A percentile compares a stretch with the other conserved stretches of the same genome.
Evolutionary conservation across 768 basidiomycete species (phyloP).

Genomic region (Suillus plorans): DNA sequence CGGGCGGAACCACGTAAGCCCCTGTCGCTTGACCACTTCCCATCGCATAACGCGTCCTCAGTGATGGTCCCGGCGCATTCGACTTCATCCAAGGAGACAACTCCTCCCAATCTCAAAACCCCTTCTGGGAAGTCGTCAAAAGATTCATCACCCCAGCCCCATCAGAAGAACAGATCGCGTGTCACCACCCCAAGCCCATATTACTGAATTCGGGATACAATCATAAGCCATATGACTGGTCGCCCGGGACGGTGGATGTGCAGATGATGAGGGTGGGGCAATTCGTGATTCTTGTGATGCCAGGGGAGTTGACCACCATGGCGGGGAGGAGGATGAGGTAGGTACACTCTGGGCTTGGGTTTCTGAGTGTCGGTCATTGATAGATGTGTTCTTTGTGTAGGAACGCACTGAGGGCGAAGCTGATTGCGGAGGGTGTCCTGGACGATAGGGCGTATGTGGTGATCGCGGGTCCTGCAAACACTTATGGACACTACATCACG

Average conservation of each 20-base stretch:
- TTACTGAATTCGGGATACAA: constrained; percentile 77
- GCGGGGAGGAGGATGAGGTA: constrained; percentile 73
- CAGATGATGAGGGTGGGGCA: constrained; percentile 79
- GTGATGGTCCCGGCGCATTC: constrained; percentile 80
- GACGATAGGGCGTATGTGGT: constrained; percentile 73
- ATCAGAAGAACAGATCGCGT: constrained; percentile 57
- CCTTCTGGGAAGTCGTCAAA: constrained; percentile 82
- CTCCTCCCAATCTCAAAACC: constrained; percentile 61
- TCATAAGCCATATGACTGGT: constrained; percentile 70
- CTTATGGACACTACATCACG: constrained; percentile 73
- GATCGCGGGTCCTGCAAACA: constrained; percentile 79
- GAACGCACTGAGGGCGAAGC: constrained; percentile 61
- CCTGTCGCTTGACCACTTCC: background rate
- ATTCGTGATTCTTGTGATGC: constrained; percentile 72
- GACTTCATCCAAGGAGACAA: constrained; percentile 79
- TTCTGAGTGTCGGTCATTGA: background rate
- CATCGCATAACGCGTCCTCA: constrained; percentile 21
- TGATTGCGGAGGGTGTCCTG: constrained; percentile 63
- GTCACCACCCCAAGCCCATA: constrained; percentile 79
- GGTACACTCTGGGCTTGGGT: constrained; percentile 17
- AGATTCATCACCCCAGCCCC: constrained; percentile 68
- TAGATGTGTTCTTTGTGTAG: constrained; percentile 32
- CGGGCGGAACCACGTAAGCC: constrained; percentile 78
- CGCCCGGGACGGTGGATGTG: constrained; percentile 68
- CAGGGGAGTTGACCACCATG: constrained; percentile 84